Base-by-base conservation (phyloP, 2,329 filamentous ascomycete genomes). In the Diaporthe amygdali region DNA sequence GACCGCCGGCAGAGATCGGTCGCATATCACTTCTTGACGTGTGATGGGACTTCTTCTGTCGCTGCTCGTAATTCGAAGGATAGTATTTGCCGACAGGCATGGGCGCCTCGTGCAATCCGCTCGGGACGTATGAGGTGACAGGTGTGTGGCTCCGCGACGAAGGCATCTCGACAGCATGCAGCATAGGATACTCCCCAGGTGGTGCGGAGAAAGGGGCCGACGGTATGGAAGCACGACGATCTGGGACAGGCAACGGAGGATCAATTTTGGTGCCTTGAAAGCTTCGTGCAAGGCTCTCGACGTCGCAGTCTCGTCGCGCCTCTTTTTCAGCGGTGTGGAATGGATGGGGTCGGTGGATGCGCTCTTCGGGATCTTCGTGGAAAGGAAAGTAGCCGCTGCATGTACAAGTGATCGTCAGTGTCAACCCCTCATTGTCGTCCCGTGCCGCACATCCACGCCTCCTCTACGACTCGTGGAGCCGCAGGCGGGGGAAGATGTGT, bases 1-100 rank as follows among this genome's bases (percentile, higher is more conserved):
- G 75, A 64, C 80, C 69, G 52, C 76, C 71, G 49, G 78, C 74
- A 6, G 78, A 74, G n/a, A 73, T 71, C n/a, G 72, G 76, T 20
- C 74, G 76, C 6, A 74, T 51, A n/a, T 71, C 74, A 46, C 76
- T 61, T 27, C 77, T 73, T 9, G 74, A 74, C 25, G 73, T 74
- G 63, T 51, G 66, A 30, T 30, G 76, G 73, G 6, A 76, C 74
- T 64, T 69, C 66, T 69, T 71, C 74, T 70, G 55, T 54, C 70
- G 76, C 46, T 72, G 55, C 74, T 89, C 87, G 75, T 90, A 91
- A 78, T 91, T 91, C 32, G 88, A 86, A 0, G 89, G 89, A 71
- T 91, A 90, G 75, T 91, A 91, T 79, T 91, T 91, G 30, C 89
- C 89, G 79, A 90, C 82, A 0, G 89, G 87, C 39, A 89, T 79